Base-by-base conservation (phyloP, 768 basidiomycete genomes). In the Suillus variegatus region DNA sequence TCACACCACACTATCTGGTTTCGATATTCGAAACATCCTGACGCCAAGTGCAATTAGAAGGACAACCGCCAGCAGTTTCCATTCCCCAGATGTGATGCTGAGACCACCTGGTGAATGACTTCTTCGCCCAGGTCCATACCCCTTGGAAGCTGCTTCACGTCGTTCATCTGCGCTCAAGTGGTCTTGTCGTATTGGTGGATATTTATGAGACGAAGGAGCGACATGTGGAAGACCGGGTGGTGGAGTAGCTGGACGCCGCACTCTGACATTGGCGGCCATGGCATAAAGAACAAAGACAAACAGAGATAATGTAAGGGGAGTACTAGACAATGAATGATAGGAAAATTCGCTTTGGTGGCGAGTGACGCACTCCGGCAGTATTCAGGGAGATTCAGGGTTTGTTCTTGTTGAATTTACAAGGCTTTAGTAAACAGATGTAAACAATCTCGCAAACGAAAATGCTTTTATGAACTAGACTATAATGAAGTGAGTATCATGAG, bases 1-100 rank as follows among this genome's bases (percentile, higher is more conserved):
- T 81, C 69, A 96, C 94, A 99, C 97, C 49, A 99, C 94, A 71
- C 94, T 95, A 64, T 88, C 84, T 0, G 97, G 97, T 73, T 88
- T 87, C 51, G 91, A 93, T 52, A 99, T 80, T 61, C 90, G 86
- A 79, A 91, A 97, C 64, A 96, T 76, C 56, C 97, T 85, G n/a
- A 98, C 93, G n/a, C 81, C 85, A 8, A 82, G 76, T 1, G 94
- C 95, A 58, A 97, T 72, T 10, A 94, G 65, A 40, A 89, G 79
- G 61, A 97, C 74, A 32, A 86, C 72, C 20, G 86, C 74, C 9
- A 97, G 79, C 57, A 95, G 77, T 73, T 90, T 92, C 85, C 86
- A 91, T 72, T 97, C 95, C 49, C 86, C 92, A 4, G 80, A 76
- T 25, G 88, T 85, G 44, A 94, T 73, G 70, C 83, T 85, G 63